These are phyloP conservation scores for Apocynum venetum DNA, from an alignment of 257 asterid genomes.

Conservation along the genomic window DNA sequence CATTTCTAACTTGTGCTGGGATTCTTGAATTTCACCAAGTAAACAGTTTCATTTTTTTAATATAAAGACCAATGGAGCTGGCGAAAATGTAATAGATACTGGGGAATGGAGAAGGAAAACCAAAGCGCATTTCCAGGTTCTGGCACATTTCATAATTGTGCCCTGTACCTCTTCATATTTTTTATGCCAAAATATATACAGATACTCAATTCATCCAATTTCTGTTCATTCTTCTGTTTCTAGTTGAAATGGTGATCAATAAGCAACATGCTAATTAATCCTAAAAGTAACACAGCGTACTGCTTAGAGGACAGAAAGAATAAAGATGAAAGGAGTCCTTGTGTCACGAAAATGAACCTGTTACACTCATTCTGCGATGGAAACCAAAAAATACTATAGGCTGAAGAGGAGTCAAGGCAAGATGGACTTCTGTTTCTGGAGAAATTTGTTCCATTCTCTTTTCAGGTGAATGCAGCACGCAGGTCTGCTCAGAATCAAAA, in stretches of 20 bases:
- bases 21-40: neutral
- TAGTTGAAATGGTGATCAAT: neutral
- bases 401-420: conserved; percentile 96
- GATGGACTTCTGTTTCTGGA: conserved; percentile 93
- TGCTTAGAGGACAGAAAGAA: neutral
- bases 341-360: conserved; percentile 46
- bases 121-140: neutral
- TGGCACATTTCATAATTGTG: neutral
- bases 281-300: neutral
- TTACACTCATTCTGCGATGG: conserved; percentile 97
- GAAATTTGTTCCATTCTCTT: conserved; percentile 92
- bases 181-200: neutral
- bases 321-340: neutral
- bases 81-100: neutral
- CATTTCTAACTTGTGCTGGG: neutral
- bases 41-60: neutral
- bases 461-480: conserved; percentile 97
- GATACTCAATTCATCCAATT: neutral
- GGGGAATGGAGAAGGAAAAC: neutral
- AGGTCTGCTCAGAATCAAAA: conserved; percentile 93
- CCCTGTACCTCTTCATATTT: neutral
- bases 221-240: neutral
- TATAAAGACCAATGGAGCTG: neutral
- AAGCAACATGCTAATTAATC: neutral
- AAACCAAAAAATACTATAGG: conserved; percentile 97